phyloP scores from a whole-genome alignment of 208 protist genomes.

The Leishmania aethiopica region DNA sequence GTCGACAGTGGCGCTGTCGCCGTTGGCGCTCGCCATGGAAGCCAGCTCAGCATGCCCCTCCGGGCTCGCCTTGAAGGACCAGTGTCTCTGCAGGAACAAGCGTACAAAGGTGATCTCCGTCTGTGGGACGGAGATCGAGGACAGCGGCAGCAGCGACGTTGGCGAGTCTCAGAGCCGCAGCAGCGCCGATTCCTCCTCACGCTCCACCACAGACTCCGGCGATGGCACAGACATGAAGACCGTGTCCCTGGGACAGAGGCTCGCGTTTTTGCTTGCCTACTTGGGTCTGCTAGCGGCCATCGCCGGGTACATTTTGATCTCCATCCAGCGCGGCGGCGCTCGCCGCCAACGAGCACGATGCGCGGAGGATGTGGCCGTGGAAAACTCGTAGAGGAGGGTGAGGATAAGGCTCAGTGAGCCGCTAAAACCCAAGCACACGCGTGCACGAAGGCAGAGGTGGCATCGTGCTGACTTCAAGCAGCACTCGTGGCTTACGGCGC shows the following conservation, averaged over 20 bases:
- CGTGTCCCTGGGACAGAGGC: constrained; percentile 23
- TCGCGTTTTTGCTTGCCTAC: constrained; percentile 42
- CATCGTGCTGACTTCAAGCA: background rate
- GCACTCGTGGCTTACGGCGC: background rate
- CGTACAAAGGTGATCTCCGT: constrained; percentile 23
- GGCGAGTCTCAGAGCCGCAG: constrained; percentile 16
- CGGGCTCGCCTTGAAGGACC: constrained; percentile 37
- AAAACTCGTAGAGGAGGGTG: constrained; percentile 10
- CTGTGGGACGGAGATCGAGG: constrained; percentile 13
- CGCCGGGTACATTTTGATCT: constrained; percentile 30
- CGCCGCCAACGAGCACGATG: constrained; percentile 1
- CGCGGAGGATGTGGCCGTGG: constrained; percentile 29
- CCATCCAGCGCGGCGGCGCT: constrained; percentile 22
- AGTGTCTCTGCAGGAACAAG: constrained; percentile 41
- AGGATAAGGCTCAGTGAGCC: background rate
- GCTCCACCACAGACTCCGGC: background rate
- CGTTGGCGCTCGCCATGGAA: constrained; percentile 55
- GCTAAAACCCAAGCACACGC: background rate
- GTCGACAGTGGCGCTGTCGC: constrained; percentile 51
- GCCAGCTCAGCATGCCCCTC: constrained; percentile 44
- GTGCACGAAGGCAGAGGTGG: background rate
- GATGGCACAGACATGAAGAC: constrained; percentile 3
- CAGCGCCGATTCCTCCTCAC: background rate
- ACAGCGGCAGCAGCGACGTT: constrained; percentile 24
- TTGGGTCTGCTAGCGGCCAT: constrained; percentile 40